A percentile compares a stretch with the other conserved stretches of the same genome.
These are phyloP conservation scores for Pulveroboletus ravenelii DNA, from an alignment of 768 basidiomycete genomes.

Conservation along the genomic window DNA sequence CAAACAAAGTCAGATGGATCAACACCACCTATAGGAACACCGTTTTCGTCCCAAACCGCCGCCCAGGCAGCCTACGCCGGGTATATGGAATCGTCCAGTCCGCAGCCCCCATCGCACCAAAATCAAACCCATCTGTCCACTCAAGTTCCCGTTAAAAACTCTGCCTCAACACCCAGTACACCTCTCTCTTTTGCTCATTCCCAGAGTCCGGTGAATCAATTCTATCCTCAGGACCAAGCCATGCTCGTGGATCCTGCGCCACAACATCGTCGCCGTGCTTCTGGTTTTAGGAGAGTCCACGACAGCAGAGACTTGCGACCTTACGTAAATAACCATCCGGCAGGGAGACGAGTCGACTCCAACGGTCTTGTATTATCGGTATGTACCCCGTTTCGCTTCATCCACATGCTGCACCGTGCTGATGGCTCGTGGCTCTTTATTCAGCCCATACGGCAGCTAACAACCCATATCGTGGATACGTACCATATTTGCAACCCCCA, in stretches of 20 bases:
- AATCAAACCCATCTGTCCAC: slow-evolving; percentile 49
- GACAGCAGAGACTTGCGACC: slow-evolving; percentile 76
- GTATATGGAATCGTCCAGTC: slow-evolving; percentile 63
- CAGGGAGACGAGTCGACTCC: slow-evolving; percentile 72
- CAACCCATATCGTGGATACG: slow-evolving; percentile 83
- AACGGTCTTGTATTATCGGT: slow-evolving; percentile 80
- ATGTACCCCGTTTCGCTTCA: slow-evolving; percentile 30
- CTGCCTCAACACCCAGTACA: slow-evolving; percentile 64
- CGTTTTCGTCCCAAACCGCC: slow-evolving; percentile 53
- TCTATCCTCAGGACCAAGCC: slow-evolving; percentile 59
- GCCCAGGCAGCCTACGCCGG: slow-evolving; percentile 41
- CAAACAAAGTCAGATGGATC: slow-evolving; percentile 49
- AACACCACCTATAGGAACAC: slow-evolving; percentile 44
- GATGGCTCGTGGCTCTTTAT: not conserved
- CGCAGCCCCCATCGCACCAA: slow-evolving; percentile 48
- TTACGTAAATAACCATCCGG: slow-evolving; percentile 55
- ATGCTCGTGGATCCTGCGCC: slow-evolving; percentile 66
- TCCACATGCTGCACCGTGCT: slow-evolving; percentile 7
- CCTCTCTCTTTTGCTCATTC: slow-evolving; percentile 64
- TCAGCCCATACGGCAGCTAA: slow-evolving; percentile 64
- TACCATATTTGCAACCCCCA: slow-evolving; percentile 92
- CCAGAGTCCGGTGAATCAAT: slow-evolving; percentile 47
- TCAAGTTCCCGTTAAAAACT: slow-evolving; percentile 46
- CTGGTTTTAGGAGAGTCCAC: slow-evolving; percentile 76
- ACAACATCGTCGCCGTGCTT: slow-evolving; percentile 58